Conservation (phyloP, 1,284 basidiomycete species). For the Apiotrichum veenhuisii region DNA sequence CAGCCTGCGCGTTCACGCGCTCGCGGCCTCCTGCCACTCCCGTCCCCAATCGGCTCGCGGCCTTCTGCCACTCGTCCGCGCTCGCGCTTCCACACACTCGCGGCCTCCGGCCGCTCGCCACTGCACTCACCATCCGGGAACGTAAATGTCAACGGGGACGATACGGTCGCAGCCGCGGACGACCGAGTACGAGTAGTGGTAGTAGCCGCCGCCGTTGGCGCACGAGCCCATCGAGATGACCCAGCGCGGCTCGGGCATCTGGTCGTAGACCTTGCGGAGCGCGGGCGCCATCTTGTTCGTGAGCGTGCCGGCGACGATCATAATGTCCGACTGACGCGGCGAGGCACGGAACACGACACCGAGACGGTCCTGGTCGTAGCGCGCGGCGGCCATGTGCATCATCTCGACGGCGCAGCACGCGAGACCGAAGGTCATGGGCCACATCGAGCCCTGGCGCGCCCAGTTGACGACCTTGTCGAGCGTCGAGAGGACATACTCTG, state of each 20-base stretch:
- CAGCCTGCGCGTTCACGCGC: too few species aligned
- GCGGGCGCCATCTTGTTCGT: constrained; percentile 99
- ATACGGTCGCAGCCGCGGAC: constrained; percentile 99
- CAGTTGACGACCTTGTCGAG: constrained; percentile 97
- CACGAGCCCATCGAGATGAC: constrained; percentile 99
- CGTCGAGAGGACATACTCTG: constrained; percentile 94
- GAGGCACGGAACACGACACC: constrained; percentile 98
- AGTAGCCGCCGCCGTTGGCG: constrained; percentile 97
- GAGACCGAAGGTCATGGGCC: constrained; percentile 99
- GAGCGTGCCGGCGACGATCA: constrained; percentile 98
- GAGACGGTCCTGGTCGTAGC: constrained; percentile 97
- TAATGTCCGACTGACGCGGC: constrained; percentile 95
- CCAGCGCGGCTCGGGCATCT: constrained; percentile 96
- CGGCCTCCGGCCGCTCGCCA: not conserved
- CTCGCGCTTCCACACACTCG: too few species aligned
- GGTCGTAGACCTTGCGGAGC: constrained; percentile 89
- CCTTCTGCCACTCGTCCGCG: too few species aligned
- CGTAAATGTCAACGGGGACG: constrained; percentile 96
- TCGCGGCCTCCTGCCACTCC: too few species aligned
- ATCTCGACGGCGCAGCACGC: constrained; percentile 99
- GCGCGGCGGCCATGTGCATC: constrained; percentile 88
- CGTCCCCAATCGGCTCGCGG: too few species aligned
- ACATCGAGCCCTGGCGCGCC: constrained; percentile 96
- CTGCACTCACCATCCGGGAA: constrained; percentile 82
- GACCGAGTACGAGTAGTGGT: constrained; percentile 96